Percentiles rank a stretch among this genome's conserved stretches.
Evolutionary conservation across 495 filamentous ascomycete genomes (phyloP).

Genomic region (Lineolata rhizophorae): DNA sequence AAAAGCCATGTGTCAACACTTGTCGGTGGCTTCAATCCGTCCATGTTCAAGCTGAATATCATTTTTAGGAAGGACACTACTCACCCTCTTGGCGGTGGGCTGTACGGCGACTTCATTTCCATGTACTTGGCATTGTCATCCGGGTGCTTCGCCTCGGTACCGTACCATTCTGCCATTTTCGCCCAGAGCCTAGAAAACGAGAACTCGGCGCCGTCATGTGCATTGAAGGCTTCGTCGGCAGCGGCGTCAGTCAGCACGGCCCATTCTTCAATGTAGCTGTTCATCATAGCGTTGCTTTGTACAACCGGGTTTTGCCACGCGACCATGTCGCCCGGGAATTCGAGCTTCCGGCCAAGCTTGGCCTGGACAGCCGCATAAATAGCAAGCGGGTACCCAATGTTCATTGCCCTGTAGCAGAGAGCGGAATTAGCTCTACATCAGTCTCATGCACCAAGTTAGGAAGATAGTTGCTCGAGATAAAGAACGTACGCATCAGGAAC

Average conservation of each 20-base stretch:
- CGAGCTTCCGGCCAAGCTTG: conserved; percentile 16
- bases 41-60: background rate
- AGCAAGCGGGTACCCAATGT: conserved; percentile 24
- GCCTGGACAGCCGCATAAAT: conserved; percentile 25
- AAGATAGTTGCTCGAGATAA: no score
- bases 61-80: background rate
- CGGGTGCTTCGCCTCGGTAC: conserved; percentile 13
- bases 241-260: conserved; percentile 19
- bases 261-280: conserved; percentile 30
- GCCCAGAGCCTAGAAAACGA: conserved; percentile 25
- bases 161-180: conserved; percentile 23
- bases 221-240: conserved; percentile 25
- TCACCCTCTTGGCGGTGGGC: conserved; percentile 7
- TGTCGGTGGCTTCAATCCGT: no score
- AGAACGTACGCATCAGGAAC: conserved; percentile 27
- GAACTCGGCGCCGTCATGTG: conserved; percentile 21
- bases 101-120: conserved; percentile 2
- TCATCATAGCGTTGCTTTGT: conserved; percentile 20
- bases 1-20: background rate
- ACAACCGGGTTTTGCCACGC: conserved; percentile 22
- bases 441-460: no score
- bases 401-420: no score
- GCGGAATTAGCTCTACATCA: no score
- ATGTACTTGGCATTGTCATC: conserved; percentile 9
- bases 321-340: conserved; percentile 21